Evolutionary conservation across 2,329 filamentous ascomycete species (phyloP).

Genomic region (Cladophialophora carrionii): DNA sequence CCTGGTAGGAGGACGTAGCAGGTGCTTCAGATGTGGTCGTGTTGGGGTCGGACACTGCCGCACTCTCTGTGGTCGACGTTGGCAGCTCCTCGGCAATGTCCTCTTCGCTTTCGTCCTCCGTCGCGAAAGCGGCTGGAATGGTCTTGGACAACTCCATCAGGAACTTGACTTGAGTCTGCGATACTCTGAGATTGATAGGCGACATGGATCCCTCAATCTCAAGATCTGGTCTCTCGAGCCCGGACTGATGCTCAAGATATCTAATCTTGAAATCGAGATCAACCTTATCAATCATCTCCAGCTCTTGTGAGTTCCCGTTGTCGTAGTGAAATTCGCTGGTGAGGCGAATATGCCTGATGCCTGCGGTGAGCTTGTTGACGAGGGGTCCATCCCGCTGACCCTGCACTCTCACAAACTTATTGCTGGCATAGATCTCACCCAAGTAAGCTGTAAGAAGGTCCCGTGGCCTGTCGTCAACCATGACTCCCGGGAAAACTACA

Average conservation of each 20-base stretch:
- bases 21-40: conserved; percentile 52
- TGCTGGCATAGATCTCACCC: conserved; percentile 96
- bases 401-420: conserved; percentile 83
- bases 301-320: conserved; percentile 72
- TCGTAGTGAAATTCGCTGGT: conserved; percentile 87
- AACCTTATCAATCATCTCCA: conserved; percentile 96
- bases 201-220: conserved; percentile 93
- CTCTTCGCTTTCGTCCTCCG: conserved; percentile 70
- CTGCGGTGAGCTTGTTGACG: conserved; percentile 86
- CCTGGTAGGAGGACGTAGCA: conserved; percentile 56
- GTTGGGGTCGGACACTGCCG: conserved; percentile 51
- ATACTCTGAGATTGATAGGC: conserved; percentile 85
- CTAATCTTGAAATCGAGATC: conserved; percentile 91
- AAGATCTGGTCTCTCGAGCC: conserved; percentile 79
- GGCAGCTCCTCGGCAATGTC: conserved; percentile 76
- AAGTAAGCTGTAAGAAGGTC: conserved; percentile 91
- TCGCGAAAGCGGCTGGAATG: conserved; percentile 82
- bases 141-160: conserved; percentile 83
- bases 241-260: conserved; percentile 81
- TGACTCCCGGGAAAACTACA: conserved; percentile 83
- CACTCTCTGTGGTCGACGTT: conserved; percentile 55
- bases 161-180: conserved; percentile 88
- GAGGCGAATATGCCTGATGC: conserved; percentile 87
- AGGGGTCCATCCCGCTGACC: conserved; percentile 72
- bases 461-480: conserved; percentile 69